A percentile compares a stretch with the other conserved stretches of the same genome.
Conservation (phyloP, 768 basidiomycete species). For the Leucocoprinus leucothites region DNA sequence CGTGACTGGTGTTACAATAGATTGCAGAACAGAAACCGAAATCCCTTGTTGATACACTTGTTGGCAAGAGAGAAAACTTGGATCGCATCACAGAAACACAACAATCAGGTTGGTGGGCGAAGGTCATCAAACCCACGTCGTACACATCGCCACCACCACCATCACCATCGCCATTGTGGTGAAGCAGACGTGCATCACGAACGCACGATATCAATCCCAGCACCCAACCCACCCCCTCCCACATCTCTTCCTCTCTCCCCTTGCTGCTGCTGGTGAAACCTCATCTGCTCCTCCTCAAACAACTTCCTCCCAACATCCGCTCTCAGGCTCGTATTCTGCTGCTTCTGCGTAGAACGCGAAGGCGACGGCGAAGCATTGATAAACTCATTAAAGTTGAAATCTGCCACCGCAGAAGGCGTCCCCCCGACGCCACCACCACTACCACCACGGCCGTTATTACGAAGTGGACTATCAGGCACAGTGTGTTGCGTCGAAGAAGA, state of each 20-base stretch:
- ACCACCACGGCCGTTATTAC: no score
- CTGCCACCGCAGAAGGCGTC: no score
- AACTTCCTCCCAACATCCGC: slow-evolving; percentile 65
- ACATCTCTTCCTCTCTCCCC: slow-evolving; percentile 23
- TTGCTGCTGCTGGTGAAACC: slow-evolving; percentile 20
- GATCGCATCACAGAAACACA: not conserved
- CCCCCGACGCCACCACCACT: no score
- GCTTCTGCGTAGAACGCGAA: slow-evolving; percentile 23
- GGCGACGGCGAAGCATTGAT: slow-evolving; percentile 73
- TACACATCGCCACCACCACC: no score
- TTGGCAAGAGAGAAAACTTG: slow-evolving; percentile 1
- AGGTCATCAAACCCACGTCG: no score
- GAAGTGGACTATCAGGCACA: slow-evolving; percentile 16
- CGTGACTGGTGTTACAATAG: slow-evolving; percentile 17
- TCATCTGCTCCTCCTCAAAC: slow-evolving; percentile 68
- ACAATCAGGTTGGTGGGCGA: not conserved
- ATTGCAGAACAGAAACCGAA: slow-evolving; percentile 28
- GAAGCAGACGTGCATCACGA: slow-evolving; percentile 23
- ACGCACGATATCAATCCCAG: slow-evolving; percentile 44
- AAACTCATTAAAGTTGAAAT: slow-evolving; percentile 70
- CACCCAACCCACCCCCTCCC: slow-evolving; percentile 33
- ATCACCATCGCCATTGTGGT: no score
- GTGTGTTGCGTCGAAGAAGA: no score
- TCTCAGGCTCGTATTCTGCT: slow-evolving; percentile 47
- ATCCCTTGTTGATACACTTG: slow-evolving; percentile 16